Base-by-base conservation (phyloP, 2,329 filamentous ascomycete genomes). In the Aspergillus sp. region DNA sequence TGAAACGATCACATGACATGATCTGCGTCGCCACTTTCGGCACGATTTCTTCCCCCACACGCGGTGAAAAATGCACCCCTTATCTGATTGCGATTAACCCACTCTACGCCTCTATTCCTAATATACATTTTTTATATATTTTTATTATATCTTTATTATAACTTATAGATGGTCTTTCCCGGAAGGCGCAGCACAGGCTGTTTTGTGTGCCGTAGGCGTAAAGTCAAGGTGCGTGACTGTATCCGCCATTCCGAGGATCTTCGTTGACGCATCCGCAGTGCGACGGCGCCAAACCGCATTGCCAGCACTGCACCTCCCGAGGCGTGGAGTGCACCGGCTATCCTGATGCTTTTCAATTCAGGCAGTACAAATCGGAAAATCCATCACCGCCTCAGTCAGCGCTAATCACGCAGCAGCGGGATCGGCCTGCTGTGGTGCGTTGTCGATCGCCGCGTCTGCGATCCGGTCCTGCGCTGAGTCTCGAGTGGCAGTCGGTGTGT, bases 91-190 rank as follows among this genome's bases (percentile, higher is more conserved):
- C 4, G 19, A 19, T 19, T 19, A 19, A 19, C 19, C 4, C 19
- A 19, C 19, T 19, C 19, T 19, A 19, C 19, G 4, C 19, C 19
- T 19, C 19, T 19, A 19, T 19, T 19, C 19, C 19, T 19, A 19
- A 19, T 19, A 19, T 19, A 19, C 19, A 19, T 19, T 19, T 19
- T 4, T 19, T 19, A 19, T 19, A 19, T 19, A 19, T 19, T 19
- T 4, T 19, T 19, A 19, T 2, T 19, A 2, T 19, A 2, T 19
- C 4, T 19, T 19, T 19, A 19, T 19, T 19, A 19, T 19, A 19
- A 19, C 19, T 19, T 19, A 19, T 19, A 19, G 19, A 45, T 76
- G 73, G 50, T 77, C 73, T 7, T 37, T 7, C 36, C 36, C 6
- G 36, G 36, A 28, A 37, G 28, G 8, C 26, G 36, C 10, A 37